Evolutionary conservation across 2,329 filamentous ascomycete genomes (phyloP), one percentile per base, ranked within the genome.

Genomic region (Talaromyces sp.): DNA sequence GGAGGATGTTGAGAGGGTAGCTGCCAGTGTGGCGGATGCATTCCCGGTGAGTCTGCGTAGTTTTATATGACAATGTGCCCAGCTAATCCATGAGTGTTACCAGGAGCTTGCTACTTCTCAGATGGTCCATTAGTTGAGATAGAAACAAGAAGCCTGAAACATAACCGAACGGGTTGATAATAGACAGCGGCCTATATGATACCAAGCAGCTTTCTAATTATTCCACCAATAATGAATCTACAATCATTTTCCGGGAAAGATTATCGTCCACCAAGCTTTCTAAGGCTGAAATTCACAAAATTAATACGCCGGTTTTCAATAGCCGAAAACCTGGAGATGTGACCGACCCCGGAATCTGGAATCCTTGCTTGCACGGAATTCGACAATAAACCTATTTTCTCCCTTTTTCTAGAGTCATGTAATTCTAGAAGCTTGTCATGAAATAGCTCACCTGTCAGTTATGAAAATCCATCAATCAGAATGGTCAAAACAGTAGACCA

Each of bases 1-100:
- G 2, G 91, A 97, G 73, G 90, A 96, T 70, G 89, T 96, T 5
- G 93, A 97, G 75, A 88, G 86, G 64, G 86, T 95, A 61, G 89
- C 90, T 15, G 91, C 89, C 43, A 83, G 87, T 64, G 80, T 97
- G 63, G 88, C 94, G 71, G 84, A 84, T 63, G 84, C 89, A 69
- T 91, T 93, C 72, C 91, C 94, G 21, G 88, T 85, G 70, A 72
- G 81, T 75, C 45, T 3, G 22, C 19, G 45, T 9, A 21, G 5
- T 43, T 15, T 25, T 28, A 28, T 28, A 3, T n/a, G 40, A 15
- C 22, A 11, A 15, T 25, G 21, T 25, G n/a, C 13, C 15, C 10
- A 25, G 21, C 60, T 64, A 57, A 63, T 39, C 15, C 22, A 2
- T 25, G 13, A 25, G 17, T 13, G 11, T 57, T 51, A 52, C 45